Percentiles rank a stretch among this genome's conserved stretches.
These are phyloP conservation scores for Pseudocercospora musae DNA, from an alignment of 2,329 filamentous ascomycete genomes.

Conservation along the genomic window DNA sequence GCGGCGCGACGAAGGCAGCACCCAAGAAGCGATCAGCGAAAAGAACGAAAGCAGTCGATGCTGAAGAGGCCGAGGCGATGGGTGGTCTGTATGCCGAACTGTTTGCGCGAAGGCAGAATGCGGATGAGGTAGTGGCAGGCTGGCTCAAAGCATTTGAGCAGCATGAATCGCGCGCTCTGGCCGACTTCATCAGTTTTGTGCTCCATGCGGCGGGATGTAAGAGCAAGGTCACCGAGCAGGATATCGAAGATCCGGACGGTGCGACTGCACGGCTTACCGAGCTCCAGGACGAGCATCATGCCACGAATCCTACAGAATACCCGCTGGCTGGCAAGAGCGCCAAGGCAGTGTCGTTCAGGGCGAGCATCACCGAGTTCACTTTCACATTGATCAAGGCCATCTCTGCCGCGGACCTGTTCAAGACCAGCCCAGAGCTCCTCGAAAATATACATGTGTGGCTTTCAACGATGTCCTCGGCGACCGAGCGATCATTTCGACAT, in stretches of 20 bases:
- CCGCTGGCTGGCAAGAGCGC: constrained; percentile 82
- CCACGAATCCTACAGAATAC: constrained; percentile 73
- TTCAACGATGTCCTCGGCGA: constrained; percentile 82
- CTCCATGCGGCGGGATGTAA: constrained; percentile 74
- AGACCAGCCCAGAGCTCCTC: constrained; percentile 70
- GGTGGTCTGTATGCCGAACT: constrained; percentile 61
- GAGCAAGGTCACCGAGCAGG: constrained; percentile 71
- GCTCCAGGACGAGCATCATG: constrained; percentile 83
- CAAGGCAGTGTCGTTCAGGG: constrained; percentile 69
- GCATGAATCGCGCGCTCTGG: constrained; percentile 53
- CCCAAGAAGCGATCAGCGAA: constrained; percentile 44
- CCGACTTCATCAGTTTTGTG: constrained; percentile 61
- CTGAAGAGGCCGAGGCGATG: constrained; percentile 50
- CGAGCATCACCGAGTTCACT: constrained; percentile 76
- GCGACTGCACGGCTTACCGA: constrained; percentile 74
- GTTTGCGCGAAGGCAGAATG: constrained; percentile 53
- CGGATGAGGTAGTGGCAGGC: constrained; percentile 55
- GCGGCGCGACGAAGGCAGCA: constrained; percentile 44
- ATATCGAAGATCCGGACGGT: constrained; percentile 87
- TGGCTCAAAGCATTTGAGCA: constrained; percentile 58
- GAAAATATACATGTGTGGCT: constrained; percentile 91
- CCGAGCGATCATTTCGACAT: constrained; percentile 85
- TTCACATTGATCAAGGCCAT: constrained; percentile 70
- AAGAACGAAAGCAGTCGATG: constrained; percentile 52
- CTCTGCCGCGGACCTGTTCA: constrained; percentile 77